A percentile compares a stretch with the other conserved stretches of the same genome.
Evolutionary conservation across 169 alveolate species (phyloP).

Genomic region (Plasmodium malariae): DNA sequence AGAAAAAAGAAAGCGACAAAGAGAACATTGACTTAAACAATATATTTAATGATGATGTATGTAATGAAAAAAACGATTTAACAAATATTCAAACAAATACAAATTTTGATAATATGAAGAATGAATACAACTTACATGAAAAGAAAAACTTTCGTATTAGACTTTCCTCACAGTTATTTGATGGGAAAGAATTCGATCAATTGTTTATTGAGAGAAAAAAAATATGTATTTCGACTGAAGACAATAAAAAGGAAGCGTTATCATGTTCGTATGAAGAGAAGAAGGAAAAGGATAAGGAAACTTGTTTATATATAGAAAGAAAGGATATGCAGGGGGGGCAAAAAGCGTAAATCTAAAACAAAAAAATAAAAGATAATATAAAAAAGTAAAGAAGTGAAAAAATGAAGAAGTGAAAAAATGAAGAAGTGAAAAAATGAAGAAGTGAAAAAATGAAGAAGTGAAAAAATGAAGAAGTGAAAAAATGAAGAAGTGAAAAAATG

Average conservation of each 20-base stretch:
- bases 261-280: slow-evolving; percentile 6
- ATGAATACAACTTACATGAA: slow-evolving; percentile 26
- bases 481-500: too few species aligned
- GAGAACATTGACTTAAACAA: background rate
- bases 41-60: background rate
- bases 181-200: slow-evolving; percentile 41
- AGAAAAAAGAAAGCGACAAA: slow-evolving; percentile 12
- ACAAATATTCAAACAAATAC: background rate
- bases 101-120: slow-evolving; percentile 11
- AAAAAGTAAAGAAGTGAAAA: too few species aligned
- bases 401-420: too few species aligned
- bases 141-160: slow-evolving; percentile 72
- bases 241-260: background rate
- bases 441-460: too few species aligned
- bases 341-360: slow-evolving; percentile 19
- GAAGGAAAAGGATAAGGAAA: slow-evolving; percentile 36
- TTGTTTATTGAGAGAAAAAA: slow-evolving; percentile 8
- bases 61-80: slow-evolving; percentile 16
- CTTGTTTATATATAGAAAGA: slow-evolving; percentile 60
- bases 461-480: too few species aligned
- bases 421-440: too few species aligned
- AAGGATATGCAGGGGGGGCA: slow-evolving; percentile 9
- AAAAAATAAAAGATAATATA: too few species aligned
- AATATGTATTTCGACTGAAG: slow-evolving; percentile 19
- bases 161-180: slow-evolving; percentile 62